Evolutionary conservation across 129 eudicot genomes (phyloP), one percentile per base, ranked within the genome.

Genomic region (Artemisia argyi): DNA sequence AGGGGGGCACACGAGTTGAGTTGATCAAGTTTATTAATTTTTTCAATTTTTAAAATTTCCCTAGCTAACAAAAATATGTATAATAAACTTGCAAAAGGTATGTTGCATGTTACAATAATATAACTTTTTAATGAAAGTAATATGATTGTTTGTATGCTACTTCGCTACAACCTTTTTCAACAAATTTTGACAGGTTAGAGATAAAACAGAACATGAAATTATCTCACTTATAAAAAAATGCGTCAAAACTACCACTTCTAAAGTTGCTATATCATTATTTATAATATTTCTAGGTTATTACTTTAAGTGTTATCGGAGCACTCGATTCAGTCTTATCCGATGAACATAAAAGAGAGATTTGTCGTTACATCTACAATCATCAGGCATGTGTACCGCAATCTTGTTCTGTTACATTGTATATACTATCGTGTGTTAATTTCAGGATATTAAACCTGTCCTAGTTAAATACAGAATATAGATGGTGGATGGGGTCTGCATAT

Each of bases 401-500:
- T 7, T 66, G 57, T 57, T 68, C 22, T 73, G 35, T 18, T 20
- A 52, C 15, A 17, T 61, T 49, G 50, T 54, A 60, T 61, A 26
- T 73, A 17, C 46, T 14, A 52, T 53, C 46, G 46, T 39, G 46
- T 39, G 9, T 39, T 22, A 22, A 22, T 22, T 39, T 7, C 46
- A 39, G 46, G 46, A 53, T 65, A 56, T 42, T 54, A 75, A 66
- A 56, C 20, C 7, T 56, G 47, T 66, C 46, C 10, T 57, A 13
- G 18, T 60, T 65, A 73, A 75, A 61, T 68, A 73, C 91, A 94
- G 98, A 94, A 90, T 77, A 71, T 48, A 76, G 98, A 94, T 77
- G 98, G 98, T 82, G 98, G 98, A 30, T 94, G 98, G 98, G 98
- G 98, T 69, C 86, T 94, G 80, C 98, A 94, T 80, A 94, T 90